These are phyloP conservation scores for Trichoderma citrinoviride DNA, from an alignment of 2,329 filamentous ascomycete species.

Conservation along the genomic window DNA sequence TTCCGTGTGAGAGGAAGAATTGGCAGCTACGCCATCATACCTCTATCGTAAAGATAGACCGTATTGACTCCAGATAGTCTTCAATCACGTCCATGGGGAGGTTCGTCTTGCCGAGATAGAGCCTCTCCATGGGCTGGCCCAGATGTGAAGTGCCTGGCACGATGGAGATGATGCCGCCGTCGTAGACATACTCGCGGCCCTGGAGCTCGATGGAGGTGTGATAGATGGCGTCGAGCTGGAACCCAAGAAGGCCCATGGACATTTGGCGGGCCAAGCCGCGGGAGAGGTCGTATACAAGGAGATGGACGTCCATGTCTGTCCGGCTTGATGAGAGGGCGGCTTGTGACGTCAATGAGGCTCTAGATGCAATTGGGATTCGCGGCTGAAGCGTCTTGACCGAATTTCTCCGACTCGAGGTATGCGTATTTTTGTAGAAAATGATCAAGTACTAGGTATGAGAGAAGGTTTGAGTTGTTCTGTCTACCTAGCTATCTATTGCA, in stretches of 20 bases:
- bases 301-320: conserved; percentile 65
- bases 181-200: conserved; percentile 87
- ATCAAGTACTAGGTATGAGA: neutral
- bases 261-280: conserved; percentile 55
- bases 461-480: neutral
- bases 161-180: conserved; percentile 80
- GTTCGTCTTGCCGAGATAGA: conserved; percentile 72
- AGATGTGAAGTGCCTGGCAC: conserved; percentile 81
- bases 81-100: conserved; percentile 77
- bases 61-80: conserved; percentile 83
- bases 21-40: conserved; percentile 40
- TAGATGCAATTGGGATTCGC: no score
- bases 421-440: no score
- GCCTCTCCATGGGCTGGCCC: conserved; percentile 73
- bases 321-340: neutral
- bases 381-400: no score
- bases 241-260: conserved; percentile 52
- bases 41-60: conserved; percentile 77
- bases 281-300: conserved; percentile 78
- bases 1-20: no score
- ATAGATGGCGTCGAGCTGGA: conserved; percentile 84
- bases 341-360: no score
- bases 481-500: neutral
- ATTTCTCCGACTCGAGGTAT: no score
- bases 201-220: conserved; percentile 87